These are phyloP conservation scores for Skeletonema costatum DNA, from an alignment of 108 stramenopile genomes.

Conservation along the genomic window DNA sequence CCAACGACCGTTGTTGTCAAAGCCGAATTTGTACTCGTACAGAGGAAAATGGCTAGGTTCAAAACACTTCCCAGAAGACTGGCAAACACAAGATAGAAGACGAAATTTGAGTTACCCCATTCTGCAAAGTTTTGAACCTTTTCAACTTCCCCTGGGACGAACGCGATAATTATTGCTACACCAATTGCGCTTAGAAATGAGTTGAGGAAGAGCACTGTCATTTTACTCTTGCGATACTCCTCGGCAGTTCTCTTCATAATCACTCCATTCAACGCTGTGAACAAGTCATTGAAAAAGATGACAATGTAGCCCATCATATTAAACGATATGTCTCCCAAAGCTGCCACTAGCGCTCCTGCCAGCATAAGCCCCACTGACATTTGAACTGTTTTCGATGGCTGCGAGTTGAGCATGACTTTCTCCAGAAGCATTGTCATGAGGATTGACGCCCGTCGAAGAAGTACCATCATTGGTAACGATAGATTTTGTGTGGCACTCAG, in stretches of 20 bases:
- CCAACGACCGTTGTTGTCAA: conserved; percentile 75
- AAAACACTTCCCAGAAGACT: conserved; percentile 54
- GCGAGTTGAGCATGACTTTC: conserved; percentile 47
- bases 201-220: conserved; percentile 61
- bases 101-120: conserved; percentile 30
- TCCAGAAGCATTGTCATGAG: conserved; percentile 73
- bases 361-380: conserved; percentile 64
- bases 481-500: conserved; percentile 63
- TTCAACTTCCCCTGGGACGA: conserved; percentile 26
- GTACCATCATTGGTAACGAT: conserved; percentile 74
- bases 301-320: conserved; percentile 59
- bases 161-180: conserved; percentile 20
- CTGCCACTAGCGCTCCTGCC: conserved; percentile 62
- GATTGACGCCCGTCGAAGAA: conserved; percentile 66
- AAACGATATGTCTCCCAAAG: conserved; percentile 64
- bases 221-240: conserved; percentile 50
- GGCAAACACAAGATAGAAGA: conserved; percentile 36
- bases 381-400: conserved; percentile 46
- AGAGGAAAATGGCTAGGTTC: conserved; percentile 73
- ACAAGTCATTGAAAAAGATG: conserved; percentile 65
- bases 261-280: conserved; percentile 69
- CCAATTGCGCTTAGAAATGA: conserved; percentile 38
- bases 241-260: conserved; percentile 57
- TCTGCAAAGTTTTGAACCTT: conserved; percentile 17
- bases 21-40: conserved; percentile 68